Conservation (phyloP, 2,329 filamentous ascomycete genomes). For the Plenodomus tracheiphilus region DNA sequence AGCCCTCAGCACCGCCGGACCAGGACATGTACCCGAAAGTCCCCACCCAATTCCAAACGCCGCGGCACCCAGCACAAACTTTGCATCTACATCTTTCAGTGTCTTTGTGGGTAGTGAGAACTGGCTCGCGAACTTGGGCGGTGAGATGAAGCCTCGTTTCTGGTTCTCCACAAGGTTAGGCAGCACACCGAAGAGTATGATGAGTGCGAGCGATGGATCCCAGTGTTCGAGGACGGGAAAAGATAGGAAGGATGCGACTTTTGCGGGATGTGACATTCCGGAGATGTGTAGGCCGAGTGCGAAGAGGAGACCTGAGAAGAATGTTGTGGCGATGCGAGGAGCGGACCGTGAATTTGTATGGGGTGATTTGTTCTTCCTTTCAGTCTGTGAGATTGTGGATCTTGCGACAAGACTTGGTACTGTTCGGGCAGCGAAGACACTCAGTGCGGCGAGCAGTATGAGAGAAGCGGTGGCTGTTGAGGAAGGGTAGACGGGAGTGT, state of each 20-base stretch:
- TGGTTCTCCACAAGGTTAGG: constrained; percentile 47
- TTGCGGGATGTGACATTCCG: constrained; percentile 56
- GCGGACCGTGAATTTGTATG: constrained; percentile 2
- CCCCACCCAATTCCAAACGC: constrained; percentile 59
- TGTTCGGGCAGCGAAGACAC: constrained; percentile 24
- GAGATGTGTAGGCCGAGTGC: constrained; percentile 56
- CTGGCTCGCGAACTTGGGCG: constrained; percentile 47
- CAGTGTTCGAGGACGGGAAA: constrained; percentile 48
- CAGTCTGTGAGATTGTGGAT: constrained; percentile 1
- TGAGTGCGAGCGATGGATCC: constrained; percentile 55
- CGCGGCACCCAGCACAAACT: constrained; percentile 52
- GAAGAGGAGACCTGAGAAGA: constrained; percentile 55
- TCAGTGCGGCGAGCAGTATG: constrained; percentile 41
- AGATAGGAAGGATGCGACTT: constrained; percentile 56
- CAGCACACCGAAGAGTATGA: constrained; percentile 55
- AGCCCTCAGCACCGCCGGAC: constrained; percentile 53
- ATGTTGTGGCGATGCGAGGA: constrained; percentile 46
- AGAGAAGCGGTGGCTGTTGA: constrained; percentile 28
- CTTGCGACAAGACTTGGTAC: constrained; percentile 27
- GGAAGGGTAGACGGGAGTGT: constrained; percentile 51
- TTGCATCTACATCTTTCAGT: constrained; percentile 53
- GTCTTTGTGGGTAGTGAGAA: constrained; percentile 52
- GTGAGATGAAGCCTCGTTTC: constrained; percentile 25
- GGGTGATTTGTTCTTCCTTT: constrained; percentile 9
- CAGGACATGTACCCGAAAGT: constrained; percentile 55